A percentile compares a stretch with the other conserved stretches of the same genome.
Evolutionary conservation across 208 protist species (phyloP).

Genomic region (Acanthamoeba sp.): DNA sequence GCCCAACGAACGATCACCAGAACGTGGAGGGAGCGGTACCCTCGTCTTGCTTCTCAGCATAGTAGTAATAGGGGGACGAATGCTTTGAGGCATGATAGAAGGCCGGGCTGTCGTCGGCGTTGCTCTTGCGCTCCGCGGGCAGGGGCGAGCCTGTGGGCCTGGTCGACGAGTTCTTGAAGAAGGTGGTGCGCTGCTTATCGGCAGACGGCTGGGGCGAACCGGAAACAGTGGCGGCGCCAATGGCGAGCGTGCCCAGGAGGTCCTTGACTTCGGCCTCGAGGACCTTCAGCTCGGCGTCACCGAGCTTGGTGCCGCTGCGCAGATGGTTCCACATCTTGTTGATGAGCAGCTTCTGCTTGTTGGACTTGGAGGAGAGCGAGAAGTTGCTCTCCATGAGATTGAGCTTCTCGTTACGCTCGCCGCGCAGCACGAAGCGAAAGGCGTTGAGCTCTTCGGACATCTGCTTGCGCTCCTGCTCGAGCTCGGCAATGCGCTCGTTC

Average conservation of each 20-base stretch:
- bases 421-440: slow-evolving; percentile 42
- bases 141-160: neutral
- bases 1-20: neutral
- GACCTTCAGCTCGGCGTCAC: slow-evolving; percentile 1
- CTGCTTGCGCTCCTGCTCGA: slow-evolving; percentile 44
- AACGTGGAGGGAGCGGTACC: neutral
- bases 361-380: slow-evolving; percentile 9
- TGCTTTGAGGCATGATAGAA: slow-evolving; percentile 27
- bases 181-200: neutral
- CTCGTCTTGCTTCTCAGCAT: slow-evolving; percentile 13
- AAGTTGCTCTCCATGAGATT: slow-evolving; percentile 29
- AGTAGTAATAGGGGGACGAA: slow-evolving; percentile 39
- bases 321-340: slow-evolving; percentile 48
- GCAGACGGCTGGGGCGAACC: neutral
- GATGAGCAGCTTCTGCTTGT: slow-evolving; percentile 66
- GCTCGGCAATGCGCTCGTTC: neutral
- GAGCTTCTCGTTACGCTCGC: slow-evolving; percentile 30
- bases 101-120: slow-evolving; percentile 3
- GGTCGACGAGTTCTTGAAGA: neutral
- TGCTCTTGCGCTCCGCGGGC: slow-evolving; percentile 1
- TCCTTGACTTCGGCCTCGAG: slow-evolving; percentile 10
- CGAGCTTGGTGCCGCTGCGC: neutral
- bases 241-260: slow-evolving; percentile 23
- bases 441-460: slow-evolving; percentile 32
- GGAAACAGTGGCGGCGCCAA: neutral